Evolutionary conservation across 331 rosid genomes (phyloP).

Genomic region (Acacia pycnantha): DNA sequence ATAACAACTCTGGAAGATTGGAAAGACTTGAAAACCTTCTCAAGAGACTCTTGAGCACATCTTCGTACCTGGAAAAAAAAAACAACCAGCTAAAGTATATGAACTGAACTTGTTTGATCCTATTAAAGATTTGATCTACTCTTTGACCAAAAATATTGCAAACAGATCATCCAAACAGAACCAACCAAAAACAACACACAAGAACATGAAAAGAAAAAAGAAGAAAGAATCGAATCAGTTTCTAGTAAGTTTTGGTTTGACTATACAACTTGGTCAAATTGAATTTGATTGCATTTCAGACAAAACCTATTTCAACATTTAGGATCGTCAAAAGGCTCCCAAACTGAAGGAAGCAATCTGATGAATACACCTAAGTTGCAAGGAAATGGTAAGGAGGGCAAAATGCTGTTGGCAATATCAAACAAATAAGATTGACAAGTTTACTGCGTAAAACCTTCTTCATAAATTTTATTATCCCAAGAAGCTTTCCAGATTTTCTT

Average conservation of each 20-base stretch:
- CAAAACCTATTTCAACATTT: too few relatives aligned
- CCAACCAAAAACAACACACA: not conserved
- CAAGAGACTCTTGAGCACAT: slow-evolving; percentile 82
- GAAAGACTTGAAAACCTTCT: slow-evolving; percentile 57
- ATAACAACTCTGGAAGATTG: slow-evolving; percentile 44
- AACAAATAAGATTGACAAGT: not conserved
- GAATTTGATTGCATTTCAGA: too few relatives aligned
- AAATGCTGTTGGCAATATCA: not conserved
- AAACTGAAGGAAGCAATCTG: not conserved
- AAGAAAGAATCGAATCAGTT: too few relatives aligned
- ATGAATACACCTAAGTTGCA: not conserved
- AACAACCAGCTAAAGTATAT: not conserved
- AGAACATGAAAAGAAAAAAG: too few relatives aligned
- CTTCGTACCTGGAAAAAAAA: slow-evolving; percentile 65
- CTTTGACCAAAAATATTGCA: not conserved
- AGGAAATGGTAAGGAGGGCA: not conserved
- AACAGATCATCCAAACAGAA: not conserved
- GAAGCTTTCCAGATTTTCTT: not conserved
- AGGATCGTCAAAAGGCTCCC: too few relatives aligned
- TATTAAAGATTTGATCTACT: not conserved
- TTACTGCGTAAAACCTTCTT: not conserved
- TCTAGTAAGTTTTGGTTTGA: too few relatives aligned
- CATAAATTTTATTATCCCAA: not conserved
- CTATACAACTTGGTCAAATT: too few relatives aligned
- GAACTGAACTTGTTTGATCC: not conserved